Evolutionary conservation across 2,329 filamentous ascomycete species (phyloP), one percentile per base, ranked within the genome.

Genomic region (Pyrenophora seminiperda): DNA sequence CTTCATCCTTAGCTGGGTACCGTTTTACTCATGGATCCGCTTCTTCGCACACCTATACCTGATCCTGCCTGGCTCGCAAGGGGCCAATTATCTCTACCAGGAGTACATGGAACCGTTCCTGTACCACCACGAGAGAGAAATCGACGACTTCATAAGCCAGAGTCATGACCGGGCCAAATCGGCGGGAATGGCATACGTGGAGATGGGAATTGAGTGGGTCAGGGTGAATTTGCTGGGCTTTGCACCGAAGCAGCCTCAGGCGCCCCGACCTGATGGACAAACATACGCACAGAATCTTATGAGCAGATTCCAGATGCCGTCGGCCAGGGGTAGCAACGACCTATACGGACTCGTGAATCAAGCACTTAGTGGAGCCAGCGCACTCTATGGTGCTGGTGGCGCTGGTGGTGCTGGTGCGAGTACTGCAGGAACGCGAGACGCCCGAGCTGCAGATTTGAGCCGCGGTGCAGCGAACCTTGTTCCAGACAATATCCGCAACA

Each of bases 21-120:
- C 94, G 2, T 95, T 97, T 75, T 99, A 97, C 77, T 84, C 90
- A 62, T 97, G 92, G 83, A 80, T 96, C 66, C 91, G 94, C 59
- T 84, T 97, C 46, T 79, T 87, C 68, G 88, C 94, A 75, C 85
- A 97, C 69, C 85, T 94, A 60, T 99, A 97, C 78, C 89, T 99
- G 55, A 91, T 97, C 67, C 85, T 96, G n/a, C 94, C 93, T 0
- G 93, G 96, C 74, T 94, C 91, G n/a, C 93, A 97, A 72, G 94
- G 94, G 72, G 91, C 92, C 49, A 88, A 89, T 54, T 77, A 88
- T 65, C 79, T 97, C 58, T 99, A 97, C 79, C 85, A 91, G 67
- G 82, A 85, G 54, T 86, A 94, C 73, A 80, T 97, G 53, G 88
- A 96, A 73, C 93, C 93, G 0, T 96, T 93, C 77, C 85, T 99